phyloP scores from a whole-genome alignment of 441 rosid genomes.

The Pelargonium myrrhifolium region DNA sequence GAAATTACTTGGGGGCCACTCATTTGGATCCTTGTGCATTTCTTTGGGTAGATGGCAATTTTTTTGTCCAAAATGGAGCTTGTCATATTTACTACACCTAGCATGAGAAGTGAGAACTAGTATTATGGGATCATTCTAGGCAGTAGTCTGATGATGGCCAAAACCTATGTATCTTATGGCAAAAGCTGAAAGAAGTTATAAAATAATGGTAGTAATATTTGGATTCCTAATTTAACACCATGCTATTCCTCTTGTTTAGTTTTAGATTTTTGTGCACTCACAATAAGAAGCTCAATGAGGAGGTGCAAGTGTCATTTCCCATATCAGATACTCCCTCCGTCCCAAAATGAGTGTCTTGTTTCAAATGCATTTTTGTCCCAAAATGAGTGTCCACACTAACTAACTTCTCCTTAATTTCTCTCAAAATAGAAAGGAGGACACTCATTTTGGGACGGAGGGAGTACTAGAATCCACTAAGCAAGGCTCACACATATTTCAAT shows the following conservation, averaged over 20 bases:
- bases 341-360: too few relatives aligned
- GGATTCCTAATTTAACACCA: neutral
- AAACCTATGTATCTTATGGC: neutral
- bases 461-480: neutral
- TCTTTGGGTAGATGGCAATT: conserved; percentile 2
- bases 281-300: conserved; percentile 3
- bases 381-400: too few relatives aligned
- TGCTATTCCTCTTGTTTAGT: neutral
- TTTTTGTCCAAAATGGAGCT: conserved; percentile 5
- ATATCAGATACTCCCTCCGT: too few relatives aligned
- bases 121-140: conserved; percentile 1
- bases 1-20: conserved; percentile 3
- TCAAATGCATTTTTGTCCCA: too few relatives aligned
- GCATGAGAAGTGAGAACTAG: conserved; percentile 8
- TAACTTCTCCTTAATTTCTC: too few relatives aligned
- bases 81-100: conserved; percentile 9
- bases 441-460: too few relatives aligned
- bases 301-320: conserved; percentile 1
- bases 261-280: neutral
- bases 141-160: conserved; percentile 5
- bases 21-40: conserved; percentile 4
- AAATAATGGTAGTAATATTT: neutral
- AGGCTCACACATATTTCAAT: neutral
- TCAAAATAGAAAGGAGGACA: too few relatives aligned
- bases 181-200: too few relatives aligned